Conservation (phyloP, 2,329 filamentous ascomycete genomes). For the Scytalidium lignicola region DNA sequence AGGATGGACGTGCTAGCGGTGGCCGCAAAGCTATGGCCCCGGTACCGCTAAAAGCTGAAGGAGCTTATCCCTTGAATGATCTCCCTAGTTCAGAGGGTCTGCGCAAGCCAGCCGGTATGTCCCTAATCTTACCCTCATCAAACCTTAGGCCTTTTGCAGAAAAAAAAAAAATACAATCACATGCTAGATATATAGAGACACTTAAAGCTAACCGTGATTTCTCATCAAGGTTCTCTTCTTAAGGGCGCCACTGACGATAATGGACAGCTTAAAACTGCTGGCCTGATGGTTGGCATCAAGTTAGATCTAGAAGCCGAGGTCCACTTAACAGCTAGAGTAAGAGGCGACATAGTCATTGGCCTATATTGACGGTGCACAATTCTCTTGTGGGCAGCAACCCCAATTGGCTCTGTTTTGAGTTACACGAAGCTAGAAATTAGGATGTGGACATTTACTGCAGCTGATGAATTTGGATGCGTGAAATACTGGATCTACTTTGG, state of each 20-base stretch:
- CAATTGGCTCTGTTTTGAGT: background rate
- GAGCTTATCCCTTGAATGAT: conserved; percentile 12
- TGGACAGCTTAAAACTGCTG: conserved; percentile 52
- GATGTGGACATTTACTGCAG: background rate
- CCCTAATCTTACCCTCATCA: background rate
- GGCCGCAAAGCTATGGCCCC: conserved; percentile 28
- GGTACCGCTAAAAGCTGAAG: conserved; percentile 5
- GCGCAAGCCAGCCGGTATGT: conserved; percentile 31
- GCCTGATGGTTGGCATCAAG: conserved; percentile 57
- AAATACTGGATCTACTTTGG: background rate
- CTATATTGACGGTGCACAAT: conserved; percentile 38
- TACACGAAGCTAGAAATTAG: background rate
- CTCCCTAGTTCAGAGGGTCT: conserved; percentile 34
- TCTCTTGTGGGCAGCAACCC: background rate
- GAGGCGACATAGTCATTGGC: conserved; percentile 56
- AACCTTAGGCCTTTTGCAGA: too few relatives aligned
- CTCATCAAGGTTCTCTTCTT: conserved; percentile 43
- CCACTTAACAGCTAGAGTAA: conserved; percentile 53
- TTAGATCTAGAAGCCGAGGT: conserved; percentile 59
- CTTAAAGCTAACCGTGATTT: background rate
- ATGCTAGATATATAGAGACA: too few relatives aligned
- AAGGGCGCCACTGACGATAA: conserved; percentile 52
- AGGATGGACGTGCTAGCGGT: conserved; percentile 12
- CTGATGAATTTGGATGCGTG: background rate
- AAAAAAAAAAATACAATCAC: too few relatives aligned